These are phyloP conservation scores for Eucalyptus virginea DNA, from an alignment of 345 rosid genomes.

Conservation along the genomic window DNA sequence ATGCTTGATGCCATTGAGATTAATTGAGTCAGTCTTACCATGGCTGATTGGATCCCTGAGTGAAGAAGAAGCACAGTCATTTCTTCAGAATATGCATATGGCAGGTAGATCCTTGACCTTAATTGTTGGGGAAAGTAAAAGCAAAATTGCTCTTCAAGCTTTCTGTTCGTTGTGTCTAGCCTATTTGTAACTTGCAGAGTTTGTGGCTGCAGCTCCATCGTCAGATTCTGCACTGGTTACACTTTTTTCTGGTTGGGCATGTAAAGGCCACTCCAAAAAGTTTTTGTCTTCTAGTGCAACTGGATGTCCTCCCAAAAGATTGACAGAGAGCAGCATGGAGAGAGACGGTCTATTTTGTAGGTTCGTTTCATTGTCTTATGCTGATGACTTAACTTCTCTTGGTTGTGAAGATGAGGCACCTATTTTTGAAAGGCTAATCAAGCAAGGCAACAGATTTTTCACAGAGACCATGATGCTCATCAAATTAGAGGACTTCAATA, in stretches of 20 bases:
- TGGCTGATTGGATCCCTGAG: conserved; percentile 67
- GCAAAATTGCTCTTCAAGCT: background rate
- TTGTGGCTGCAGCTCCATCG: conserved; percentile 41
- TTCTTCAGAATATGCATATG: conserved; percentile 61
- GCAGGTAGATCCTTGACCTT: conserved; percentile 38
- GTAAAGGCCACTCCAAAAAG: conserved; percentile 60
- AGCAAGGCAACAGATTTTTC: background rate
- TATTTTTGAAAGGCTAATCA: background rate
- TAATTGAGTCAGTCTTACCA: conserved; percentile 83
- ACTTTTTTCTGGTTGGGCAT: conserved; percentile 94
- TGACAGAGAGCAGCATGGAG: conserved; percentile 27
- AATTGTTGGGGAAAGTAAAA: background rate
- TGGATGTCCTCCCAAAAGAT: conserved; percentile 36
- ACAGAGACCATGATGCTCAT: conserved; percentile 1
- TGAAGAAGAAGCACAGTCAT: conserved; percentile 54
- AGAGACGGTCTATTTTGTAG: conserved; percentile 35
- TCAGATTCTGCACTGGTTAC: conserved; percentile 59
- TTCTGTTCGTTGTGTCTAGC: background rate
- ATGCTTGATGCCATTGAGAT: conserved; percentile 79
- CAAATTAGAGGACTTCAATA: conserved; percentile 7
- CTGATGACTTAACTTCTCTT: background rate
- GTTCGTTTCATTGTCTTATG: conserved; percentile 16
- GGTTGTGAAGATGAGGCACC: background rate
- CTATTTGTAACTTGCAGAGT: background rate
- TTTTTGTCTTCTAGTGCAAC: conserved; percentile 49